Conservation (phyloP, 2,329 filamentous ascomycete genomes). For the Hymenoscyphus linearis region DNA sequence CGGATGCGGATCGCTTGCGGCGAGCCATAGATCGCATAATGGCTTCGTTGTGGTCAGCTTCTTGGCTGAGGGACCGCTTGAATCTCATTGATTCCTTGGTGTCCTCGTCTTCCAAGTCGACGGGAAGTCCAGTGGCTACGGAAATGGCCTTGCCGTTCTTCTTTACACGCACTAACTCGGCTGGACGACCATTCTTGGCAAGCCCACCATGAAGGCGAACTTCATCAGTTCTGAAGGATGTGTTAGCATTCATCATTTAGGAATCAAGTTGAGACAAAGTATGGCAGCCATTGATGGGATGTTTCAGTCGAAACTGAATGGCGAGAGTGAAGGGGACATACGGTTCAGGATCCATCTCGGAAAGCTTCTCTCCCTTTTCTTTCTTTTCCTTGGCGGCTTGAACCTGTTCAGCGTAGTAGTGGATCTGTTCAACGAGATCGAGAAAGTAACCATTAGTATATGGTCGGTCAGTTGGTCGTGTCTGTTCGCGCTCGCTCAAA, state of each 20-base stretch:
- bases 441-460: slow-evolving; percentile 97
- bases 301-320: background rate
- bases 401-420: slow-evolving; percentile 81
- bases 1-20: slow-evolving; percentile 85
- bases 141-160: slow-evolving; percentile 77
- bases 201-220: slow-evolving; percentile 78
- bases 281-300: background rate
- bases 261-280: background rate
- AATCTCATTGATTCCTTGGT: slow-evolving; percentile 46
- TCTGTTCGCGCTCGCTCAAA: slow-evolving; percentile 80
- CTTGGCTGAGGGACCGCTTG: slow-evolving; percentile 63
- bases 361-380: slow-evolving; percentile 47
- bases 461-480: slow-evolving; percentile 75
- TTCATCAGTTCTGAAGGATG: slow-evolving; percentile 54
- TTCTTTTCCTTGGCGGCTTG: slow-evolving; percentile 66
- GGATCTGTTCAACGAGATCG: slow-evolving; percentile 90
- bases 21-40: slow-evolving; percentile 91
- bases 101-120: slow-evolving; percentile 49
- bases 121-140: slow-evolving; percentile 62
- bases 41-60: slow-evolving; percentile 72
- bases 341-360: slow-evolving; percentile 54
- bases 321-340: slow-evolving; percentile 36
- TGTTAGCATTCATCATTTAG: slow-evolving; percentile 22
- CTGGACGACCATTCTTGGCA: slow-evolving; percentile 73
- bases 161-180: slow-evolving; percentile 77